A percentile compares a stretch with the other conserved stretches of the same genome.
phyloP scores from a whole-genome alignment of 257 asterid genomes.

The Penstemon newberryi region DNA sequence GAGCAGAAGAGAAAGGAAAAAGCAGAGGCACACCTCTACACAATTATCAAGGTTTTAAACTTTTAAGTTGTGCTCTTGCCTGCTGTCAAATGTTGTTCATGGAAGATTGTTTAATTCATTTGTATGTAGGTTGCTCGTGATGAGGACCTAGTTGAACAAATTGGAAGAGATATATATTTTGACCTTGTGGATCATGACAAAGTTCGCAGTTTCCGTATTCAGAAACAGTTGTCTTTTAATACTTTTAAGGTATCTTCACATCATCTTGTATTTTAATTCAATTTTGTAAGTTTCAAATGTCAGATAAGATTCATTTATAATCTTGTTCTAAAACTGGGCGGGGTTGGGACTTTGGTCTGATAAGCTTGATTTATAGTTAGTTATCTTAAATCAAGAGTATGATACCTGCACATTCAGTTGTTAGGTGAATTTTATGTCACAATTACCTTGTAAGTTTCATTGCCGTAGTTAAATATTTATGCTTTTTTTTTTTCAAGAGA shows the following conservation, averaged over 20 bases:
- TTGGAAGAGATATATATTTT: slow-evolving; percentile 79
- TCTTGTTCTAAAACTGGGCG: background rate
- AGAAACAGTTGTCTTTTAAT: slow-evolving; percentile 66
- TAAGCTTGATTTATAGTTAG: no score
- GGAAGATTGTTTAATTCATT: slow-evolving; percentile 7
- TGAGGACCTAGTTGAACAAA: slow-evolving; percentile 66
- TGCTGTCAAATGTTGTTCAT: slow-evolving; percentile 16
- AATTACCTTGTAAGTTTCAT: slow-evolving; percentile 9
- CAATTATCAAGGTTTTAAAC: slow-evolving; percentile 65
- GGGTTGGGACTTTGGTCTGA: background rate
- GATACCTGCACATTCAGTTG: background rate
- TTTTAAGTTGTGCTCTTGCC: slow-evolving; percentile 17
- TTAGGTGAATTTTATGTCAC: background rate
- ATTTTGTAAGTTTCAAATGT: slow-evolving; percentile 5
- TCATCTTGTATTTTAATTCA: slow-evolving; percentile 17
- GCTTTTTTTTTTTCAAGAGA: background rate
- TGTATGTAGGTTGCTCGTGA: slow-evolving; percentile 74
- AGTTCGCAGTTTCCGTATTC: slow-evolving; percentile 77
- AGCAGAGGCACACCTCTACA: slow-evolving; percentile 84
- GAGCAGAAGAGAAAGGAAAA: slow-evolving; percentile 77
- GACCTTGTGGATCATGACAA: slow-evolving; percentile 92
- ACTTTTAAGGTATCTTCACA: slow-evolving; percentile 60
- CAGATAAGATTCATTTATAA: background rate
- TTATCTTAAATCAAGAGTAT: background rate
- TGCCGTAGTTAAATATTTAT: background rate